Percentiles rank a stretch among this genome's conserved stretches.
phyloP scores from a whole-genome alignment of 306 rosid species.

The Comarum palustre region DNA sequence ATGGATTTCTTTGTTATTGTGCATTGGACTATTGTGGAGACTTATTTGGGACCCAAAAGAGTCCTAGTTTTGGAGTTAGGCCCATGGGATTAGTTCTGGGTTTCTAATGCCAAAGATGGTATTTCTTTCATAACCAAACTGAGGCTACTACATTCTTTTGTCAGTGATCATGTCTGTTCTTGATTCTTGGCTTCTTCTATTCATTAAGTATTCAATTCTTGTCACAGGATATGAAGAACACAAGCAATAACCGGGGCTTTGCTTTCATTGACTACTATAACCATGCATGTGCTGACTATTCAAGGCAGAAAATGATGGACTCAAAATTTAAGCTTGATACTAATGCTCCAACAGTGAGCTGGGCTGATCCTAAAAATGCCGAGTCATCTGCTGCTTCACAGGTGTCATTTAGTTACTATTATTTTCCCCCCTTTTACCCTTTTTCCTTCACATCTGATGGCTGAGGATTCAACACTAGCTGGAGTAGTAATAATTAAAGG shows the following conservation, averaged over 20 bases:
- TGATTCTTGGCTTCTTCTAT: conserved; percentile 11
- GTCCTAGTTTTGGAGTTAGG: neutral
- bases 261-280: conserved; percentile 89
- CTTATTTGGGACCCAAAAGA: neutral
- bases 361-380: conserved; percentile 95
- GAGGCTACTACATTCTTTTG: neutral
- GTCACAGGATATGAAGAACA: conserved; percentile 76
- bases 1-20: neutral
- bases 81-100: neutral
- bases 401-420: conserved; percentile 38
- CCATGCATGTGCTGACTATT: conserved; percentile 89
- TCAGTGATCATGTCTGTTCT: conserved; percentile 5
- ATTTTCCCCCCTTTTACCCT: neutral
- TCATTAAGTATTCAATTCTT: conserved; percentile 26
- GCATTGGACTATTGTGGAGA: neutral
- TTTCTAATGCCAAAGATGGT: neutral
- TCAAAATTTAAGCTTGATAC: conserved; percentile 79
- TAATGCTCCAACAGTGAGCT: conserved; percentile 94
- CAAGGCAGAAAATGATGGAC: conserved; percentile 83
- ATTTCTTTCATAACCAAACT: neutral
- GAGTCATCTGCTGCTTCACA: conserved; percentile 93
- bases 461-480: conserved; percentile 21
- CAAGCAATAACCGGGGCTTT: conserved; percentile 84
- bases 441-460: conserved; percentile 6
- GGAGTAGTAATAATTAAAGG: neutral